Conservation (phyloP, 129 eudicot genomes). For the Escallonia rubra region DNA sequence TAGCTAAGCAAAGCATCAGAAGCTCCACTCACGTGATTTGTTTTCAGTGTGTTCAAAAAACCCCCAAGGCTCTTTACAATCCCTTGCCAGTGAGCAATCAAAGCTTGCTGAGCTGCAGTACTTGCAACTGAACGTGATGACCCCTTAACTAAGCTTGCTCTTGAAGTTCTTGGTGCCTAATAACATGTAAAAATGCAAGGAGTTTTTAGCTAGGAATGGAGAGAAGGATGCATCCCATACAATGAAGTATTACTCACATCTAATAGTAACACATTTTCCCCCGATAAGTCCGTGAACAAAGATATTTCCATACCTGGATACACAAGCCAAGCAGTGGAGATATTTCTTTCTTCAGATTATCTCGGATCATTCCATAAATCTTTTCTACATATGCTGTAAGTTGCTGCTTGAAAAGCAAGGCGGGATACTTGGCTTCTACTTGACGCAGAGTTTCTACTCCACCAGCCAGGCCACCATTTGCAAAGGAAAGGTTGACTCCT, state of each 20-base stretch:
- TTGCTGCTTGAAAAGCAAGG: conserved; percentile 96
- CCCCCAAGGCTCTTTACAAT: conserved; percentile 80
- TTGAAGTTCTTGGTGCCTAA: conserved; percentile 93
- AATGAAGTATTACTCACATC: neutral
- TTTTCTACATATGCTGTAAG: conserved; percentile 96
- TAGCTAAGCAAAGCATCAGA: neutral
- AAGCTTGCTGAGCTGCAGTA: conserved; percentile 76
- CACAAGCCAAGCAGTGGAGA: conserved; percentile 95
- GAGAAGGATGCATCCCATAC: neutral
- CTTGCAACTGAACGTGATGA: conserved; percentile 81
- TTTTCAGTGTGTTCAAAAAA: conserved; percentile 68
- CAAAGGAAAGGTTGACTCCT: conserved; percentile 63
- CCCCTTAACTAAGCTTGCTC: conserved; percentile 98
- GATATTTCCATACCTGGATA: conserved; percentile 59
- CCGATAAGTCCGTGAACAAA: neutral
- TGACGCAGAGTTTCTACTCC: conserved; percentile 66
- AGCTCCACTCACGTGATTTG: conserved; percentile 66
- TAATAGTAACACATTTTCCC: no score
- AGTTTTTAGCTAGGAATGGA: no score
- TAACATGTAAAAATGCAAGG: neutral
- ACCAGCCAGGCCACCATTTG: conserved; percentile 46
- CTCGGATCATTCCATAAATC: conserved; percentile 89
- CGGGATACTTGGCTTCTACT: conserved; percentile 99
- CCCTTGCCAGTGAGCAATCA: conserved; percentile 99
- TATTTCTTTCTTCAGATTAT: conserved; percentile 87